Evolutionary conservation across 371 early-diverging fungal species (phyloP), one percentile per base, ranked within the genome.

Genomic region (Cokeromyces recurvatus): DNA sequence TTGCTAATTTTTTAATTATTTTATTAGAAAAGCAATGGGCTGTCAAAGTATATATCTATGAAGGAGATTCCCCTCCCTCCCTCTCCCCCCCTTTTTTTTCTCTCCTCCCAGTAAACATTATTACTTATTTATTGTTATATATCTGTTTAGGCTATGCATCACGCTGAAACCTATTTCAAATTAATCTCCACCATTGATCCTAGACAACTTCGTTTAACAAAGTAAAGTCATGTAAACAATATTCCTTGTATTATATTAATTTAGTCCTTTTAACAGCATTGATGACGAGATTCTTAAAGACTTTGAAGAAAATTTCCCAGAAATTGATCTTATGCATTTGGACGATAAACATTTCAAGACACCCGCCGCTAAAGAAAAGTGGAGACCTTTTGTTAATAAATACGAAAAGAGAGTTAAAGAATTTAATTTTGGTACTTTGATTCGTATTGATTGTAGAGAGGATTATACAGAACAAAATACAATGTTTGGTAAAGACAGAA

Each of bases 91-190:
- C n/a, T n/a, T n/a, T n/a, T n/a, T n/a, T n/a, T n/a, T n/a, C n/a
- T n/a, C n/a, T n/a, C n/a, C n/a, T n/a, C n/a, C n/a, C n/a, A n/a
- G n/a, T n/a, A n/a, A n/a, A n/a, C n/a, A n/a, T n/a, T n/a, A n/a
- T n/a, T n/a, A n/a, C n/a, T n/a, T n/a, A n/a, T n/a, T n/a, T n/a
- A n/a, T n/a, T n/a, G n/a, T n/a, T n/a, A n/a, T n/a, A n/a, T n/a
- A n/a, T n/a, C n/a, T n/a, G n/a, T 34, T 37, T 57, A 74, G 74
- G 92, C 94, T 31, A 80, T 90, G 79, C 90, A 90, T 56, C 93
- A 95, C 59, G 94, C 95, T 31, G 94, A 94, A 58, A 90, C 91
- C 11, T 94, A 90, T 66, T 88, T 86, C 75, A 85, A 85, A 34
- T 72, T 95, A 49, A 74, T 95, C 42, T 65, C 74, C 23, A 44